A percentile compares a stretch with the other conserved stretches of the same genome.
Evolutionary conservation across 352 stramenopile species (phyloP).

Genomic region (Phytophthora fragariae): DNA sequence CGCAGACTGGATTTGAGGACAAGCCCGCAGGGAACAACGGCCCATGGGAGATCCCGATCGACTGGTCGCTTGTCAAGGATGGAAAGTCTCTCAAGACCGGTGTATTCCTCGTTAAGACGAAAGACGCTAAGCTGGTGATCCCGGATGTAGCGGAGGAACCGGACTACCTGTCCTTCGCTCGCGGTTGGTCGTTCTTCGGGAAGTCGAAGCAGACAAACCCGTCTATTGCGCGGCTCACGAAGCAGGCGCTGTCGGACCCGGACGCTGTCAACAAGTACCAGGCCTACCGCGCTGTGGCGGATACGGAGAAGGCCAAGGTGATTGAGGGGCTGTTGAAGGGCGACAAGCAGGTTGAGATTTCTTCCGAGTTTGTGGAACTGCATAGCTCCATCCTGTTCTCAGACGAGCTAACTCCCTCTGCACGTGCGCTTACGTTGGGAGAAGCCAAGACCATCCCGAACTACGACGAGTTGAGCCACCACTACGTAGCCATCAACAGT

Average conservation of each 20-base stretch:
- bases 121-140: constrained; percentile 64
- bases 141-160: constrained; percentile 56
- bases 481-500: constrained; percentile 70
- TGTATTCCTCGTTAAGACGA: constrained; percentile 68
- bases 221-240: constrained; percentile 54
- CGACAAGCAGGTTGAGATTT: constrained; percentile 63
- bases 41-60: constrained; percentile 82
- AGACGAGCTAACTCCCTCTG: constrained; percentile 68
- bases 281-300: constrained; percentile 71
- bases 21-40: constrained; percentile 68
- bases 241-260: constrained; percentile 72
- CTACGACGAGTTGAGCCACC: constrained; percentile 70
- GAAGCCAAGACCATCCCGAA: constrained; percentile 70
- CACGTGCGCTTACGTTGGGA: constrained; percentile 63
- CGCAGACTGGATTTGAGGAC: constrained; percentile 76
- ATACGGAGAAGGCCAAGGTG: constrained; percentile 73
- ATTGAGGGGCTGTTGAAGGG: constrained; percentile 67
- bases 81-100: constrained; percentile 66
- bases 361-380: constrained; percentile 61
- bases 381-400: constrained; percentile 78
- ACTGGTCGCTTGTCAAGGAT: constrained; percentile 79
- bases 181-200: constrained; percentile 84
- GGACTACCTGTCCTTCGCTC: constrained; percentile 78
- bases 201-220: constrained; percentile 73
- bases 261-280: constrained; percentile 85